These are phyloP conservation scores for Diplodia sapinea DNA, from an alignment of 2,329 filamentous ascomycete genomes.

Conservation along the genomic window DNA sequence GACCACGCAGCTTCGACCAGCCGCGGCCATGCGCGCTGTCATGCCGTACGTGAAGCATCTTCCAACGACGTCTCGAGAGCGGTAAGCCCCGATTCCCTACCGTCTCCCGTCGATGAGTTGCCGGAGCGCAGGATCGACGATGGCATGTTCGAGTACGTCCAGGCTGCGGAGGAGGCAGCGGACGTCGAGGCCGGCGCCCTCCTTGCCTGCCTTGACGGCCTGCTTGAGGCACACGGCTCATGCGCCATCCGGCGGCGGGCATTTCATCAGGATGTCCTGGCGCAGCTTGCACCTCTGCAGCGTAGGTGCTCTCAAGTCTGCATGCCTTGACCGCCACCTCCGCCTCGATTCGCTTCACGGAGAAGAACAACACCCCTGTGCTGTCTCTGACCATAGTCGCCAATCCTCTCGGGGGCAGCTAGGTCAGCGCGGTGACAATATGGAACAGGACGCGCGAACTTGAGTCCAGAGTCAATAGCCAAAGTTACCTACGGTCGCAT, in stretches of 20 bases:
- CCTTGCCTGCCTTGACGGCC: too few relatives aligned
- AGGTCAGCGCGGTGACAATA: too few relatives aligned
- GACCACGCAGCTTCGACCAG: too few relatives aligned
- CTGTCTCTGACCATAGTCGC: constrained; percentile 89
- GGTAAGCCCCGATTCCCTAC: background rate
- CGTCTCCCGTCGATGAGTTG: constrained; percentile 9
- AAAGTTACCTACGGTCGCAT: too few relatives aligned
- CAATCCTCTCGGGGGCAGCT: constrained; percentile 62
- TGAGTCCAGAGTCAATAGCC: too few relatives aligned
- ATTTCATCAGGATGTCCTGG: constrained; percentile 36
- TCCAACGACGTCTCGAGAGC: too few relatives aligned
- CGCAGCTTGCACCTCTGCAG: constrained; percentile 85
- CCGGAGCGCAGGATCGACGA: background rate
- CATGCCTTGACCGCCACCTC: constrained; percentile 78
- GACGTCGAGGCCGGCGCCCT: too few relatives aligned
- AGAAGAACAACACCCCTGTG: constrained; percentile 85
- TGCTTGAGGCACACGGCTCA: too few relatives aligned
- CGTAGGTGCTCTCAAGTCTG: constrained; percentile 82
- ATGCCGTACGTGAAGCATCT: too few relatives aligned
- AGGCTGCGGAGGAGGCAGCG: background rate
- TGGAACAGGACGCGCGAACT: too few relatives aligned
- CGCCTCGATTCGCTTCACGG: constrained; percentile 86
- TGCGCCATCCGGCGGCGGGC: too few relatives aligned
- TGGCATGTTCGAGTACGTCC: constrained; percentile 3
- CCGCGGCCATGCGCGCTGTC: too few relatives aligned